Evolutionary conservation across 306 rosid species (phyloP), one percentile per base, ranked within the genome.

Genomic region (Vicia sativa): DNA sequence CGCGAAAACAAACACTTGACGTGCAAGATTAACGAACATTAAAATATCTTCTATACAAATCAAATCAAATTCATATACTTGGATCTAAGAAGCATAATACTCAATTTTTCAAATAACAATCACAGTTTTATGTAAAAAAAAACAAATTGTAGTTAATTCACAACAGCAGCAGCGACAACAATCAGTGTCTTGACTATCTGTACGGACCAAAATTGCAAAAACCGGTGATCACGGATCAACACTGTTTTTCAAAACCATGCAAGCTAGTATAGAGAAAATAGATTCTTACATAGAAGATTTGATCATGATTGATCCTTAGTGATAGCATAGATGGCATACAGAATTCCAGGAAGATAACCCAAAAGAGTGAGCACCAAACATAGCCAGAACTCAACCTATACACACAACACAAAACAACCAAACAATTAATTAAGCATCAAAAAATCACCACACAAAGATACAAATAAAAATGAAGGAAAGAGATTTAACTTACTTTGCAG

Each of bases 351-450:
- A 39, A 91, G 0, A 55, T 80, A 91, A 2, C 93, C 96, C 0
- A 91, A 57, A 2, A 91, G 1, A 18, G 97, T 88, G 68, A 91
- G 84, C 15, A 91, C 11, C 82, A 91, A 50, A 64, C 93, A 91
- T 83, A 91, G 80, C 97, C 97, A 91, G 81, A 91, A 91, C 68
- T 91, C 96, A 3, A 39, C 81, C 97, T 91, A 63, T 0, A 49
- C 7, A 4, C 68, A 31, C 11, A 54, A 11, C 60, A 54, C 16
- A 52, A 23, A 21, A 12, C 2, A 6, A 49, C 0, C 8, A 26
- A 5, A 38, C 21, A 11, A 53, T 2, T 11, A 11, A 53, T 2
- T 11, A 39, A 14, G 16, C 6, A 25, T 23, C 4, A 11, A 55
- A 26, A 23, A 54, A 5, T 5, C 6, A 54, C 12, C 7, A 0